Percentiles rank a stretch among this genome's conserved stretches.
These are phyloP conservation scores for Quillaja saponaria DNA, from an alignment of 306 rosid species.

Conservation along the genomic window DNA sequence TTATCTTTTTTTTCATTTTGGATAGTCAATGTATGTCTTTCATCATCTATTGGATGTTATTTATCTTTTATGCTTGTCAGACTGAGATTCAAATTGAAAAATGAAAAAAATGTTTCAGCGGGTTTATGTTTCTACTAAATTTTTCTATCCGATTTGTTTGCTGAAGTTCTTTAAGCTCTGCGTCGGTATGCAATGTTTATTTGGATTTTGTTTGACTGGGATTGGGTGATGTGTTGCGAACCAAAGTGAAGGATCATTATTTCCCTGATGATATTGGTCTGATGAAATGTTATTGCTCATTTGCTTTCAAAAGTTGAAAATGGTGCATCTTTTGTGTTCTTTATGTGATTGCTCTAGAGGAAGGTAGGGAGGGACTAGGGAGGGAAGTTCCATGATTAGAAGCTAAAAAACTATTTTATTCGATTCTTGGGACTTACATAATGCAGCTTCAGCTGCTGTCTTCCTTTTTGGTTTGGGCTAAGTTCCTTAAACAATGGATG, in stretches of 20 bases:
- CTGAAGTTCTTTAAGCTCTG: too few species aligned
- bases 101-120: background rate
- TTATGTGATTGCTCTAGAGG: background rate
- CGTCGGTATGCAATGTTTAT: background rate
- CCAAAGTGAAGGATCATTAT: background rate
- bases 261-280: background rate
- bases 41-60: too few species aligned
- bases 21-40: background rate
- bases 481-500: too few species aligned
- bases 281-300: background rate
- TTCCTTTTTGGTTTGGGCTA: background rate
- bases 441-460: constrained; percentile 11
- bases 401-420: background rate
- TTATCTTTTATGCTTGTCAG: background rate
- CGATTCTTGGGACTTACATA: background rate
- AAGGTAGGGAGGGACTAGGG: background rate
- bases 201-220: background rate
- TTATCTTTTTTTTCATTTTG: constrained; percentile 4
- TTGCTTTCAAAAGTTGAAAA: constrained; percentile 3
- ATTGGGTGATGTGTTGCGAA: constrained; percentile 6
- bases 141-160: too few species aligned
- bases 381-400: background rate
- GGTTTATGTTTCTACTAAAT: too few species aligned
- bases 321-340: background rate
- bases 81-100: background rate